Evolutionary conservation across 768 basidiomycete genomes (phyloP).

Genomic region (Boletellus ananiceps): DNA sequence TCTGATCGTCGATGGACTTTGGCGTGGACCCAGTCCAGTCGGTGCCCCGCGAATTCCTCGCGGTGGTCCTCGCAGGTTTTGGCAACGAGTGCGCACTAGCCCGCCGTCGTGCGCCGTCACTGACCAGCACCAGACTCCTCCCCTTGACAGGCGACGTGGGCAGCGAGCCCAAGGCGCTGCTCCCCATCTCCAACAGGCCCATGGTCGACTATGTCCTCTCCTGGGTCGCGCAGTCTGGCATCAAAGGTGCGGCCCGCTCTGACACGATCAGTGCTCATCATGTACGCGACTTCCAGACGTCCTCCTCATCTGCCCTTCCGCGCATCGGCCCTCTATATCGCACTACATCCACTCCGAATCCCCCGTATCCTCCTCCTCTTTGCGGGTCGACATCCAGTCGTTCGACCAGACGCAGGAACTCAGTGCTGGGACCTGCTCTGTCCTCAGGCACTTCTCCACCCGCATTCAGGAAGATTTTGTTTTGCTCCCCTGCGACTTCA

Average conservation of each 20-base stretch:
- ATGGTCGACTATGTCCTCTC: conserved; percentile 78
- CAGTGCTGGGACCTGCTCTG: conserved; percentile 64
- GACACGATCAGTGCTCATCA: conserved; percentile 5
- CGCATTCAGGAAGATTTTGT: conserved; percentile 85
- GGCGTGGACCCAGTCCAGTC: conserved; percentile 49
- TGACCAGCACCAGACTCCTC: conserved; percentile 47
- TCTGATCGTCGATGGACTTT: conserved; percentile 50
- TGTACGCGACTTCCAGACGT: conserved; percentile 52
- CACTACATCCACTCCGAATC: conserved; percentile 82
- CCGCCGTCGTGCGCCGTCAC: background rate
- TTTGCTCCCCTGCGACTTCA: conserved; percentile 86
- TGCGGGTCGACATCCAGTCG: conserved; percentile 74
- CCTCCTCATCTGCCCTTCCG: conserved; percentile 76
- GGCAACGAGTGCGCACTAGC: conserved; percentile 70
- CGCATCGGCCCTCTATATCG: conserved; percentile 70
- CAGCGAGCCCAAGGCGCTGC: conserved; percentile 79
- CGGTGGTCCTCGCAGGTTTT: conserved; percentile 85
- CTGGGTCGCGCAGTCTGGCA: conserved; percentile 86
- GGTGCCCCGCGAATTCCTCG: conserved; percentile 75
- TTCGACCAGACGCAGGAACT: conserved; percentile 70
- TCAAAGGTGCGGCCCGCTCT: conserved; percentile 53
- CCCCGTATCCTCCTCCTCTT: conserved; percentile 53
- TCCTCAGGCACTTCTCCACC: conserved; percentile 71
- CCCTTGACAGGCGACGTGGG: conserved; percentile 77
- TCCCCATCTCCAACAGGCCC: conserved; percentile 85